These are phyloP conservation scores for Saccharomyces hybrid DNA, from an alignment of 1,139 yeast genomes.

Conservation along the genomic window DNA sequence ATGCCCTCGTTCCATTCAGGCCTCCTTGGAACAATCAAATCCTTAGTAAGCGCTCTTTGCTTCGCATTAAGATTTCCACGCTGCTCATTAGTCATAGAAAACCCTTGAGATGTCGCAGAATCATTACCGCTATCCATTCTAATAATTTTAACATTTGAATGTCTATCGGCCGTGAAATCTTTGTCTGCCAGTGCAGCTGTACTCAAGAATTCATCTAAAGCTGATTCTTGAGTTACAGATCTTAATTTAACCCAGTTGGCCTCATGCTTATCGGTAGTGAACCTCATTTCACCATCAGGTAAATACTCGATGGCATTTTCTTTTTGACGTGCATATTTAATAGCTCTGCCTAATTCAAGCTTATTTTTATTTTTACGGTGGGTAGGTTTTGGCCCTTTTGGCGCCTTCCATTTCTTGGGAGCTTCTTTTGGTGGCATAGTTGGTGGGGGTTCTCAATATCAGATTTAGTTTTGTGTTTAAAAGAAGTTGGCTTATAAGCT, in stretches of 20 bases:
- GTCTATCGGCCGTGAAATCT: slow-evolving; percentile 88
- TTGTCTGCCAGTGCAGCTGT: slow-evolving; percentile 95
- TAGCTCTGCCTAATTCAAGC: slow-evolving; percentile 79
- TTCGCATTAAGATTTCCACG: slow-evolving; percentile 52
- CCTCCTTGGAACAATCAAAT: slow-evolving; percentile 88
- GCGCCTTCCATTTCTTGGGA: slow-evolving; percentile 55
- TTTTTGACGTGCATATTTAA: slow-evolving; percentile 63
- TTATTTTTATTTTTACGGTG: slow-evolving; percentile 75
- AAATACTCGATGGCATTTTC: slow-evolving; percentile 63
- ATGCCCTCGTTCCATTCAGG: slow-evolving; percentile 75
- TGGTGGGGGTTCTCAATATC: not conserved
- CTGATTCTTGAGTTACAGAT: slow-evolving; percentile 90
- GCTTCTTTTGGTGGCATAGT: slow-evolving; percentile 39
- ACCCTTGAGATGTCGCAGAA: slow-evolving; percentile 38
- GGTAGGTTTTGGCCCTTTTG: slow-evolving; percentile 87
- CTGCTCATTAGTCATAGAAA: slow-evolving; percentile 59
- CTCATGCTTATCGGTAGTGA: slow-evolving; percentile 74
- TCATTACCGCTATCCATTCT: slow-evolving; percentile 56
- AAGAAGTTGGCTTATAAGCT: not conserved
- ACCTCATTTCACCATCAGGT: slow-evolving; percentile 82
- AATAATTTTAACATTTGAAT: slow-evolving; percentile 76
- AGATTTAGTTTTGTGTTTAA: not conserved
- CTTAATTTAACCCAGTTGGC: slow-evolving; percentile 85
- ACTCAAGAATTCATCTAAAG: slow-evolving; percentile 86
- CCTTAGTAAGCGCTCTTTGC: slow-evolving; percentile 69